Evolutionary conservation across 164 flowering plant genomes (phyloP).

Genomic region (Magnolia sinica): DNA sequence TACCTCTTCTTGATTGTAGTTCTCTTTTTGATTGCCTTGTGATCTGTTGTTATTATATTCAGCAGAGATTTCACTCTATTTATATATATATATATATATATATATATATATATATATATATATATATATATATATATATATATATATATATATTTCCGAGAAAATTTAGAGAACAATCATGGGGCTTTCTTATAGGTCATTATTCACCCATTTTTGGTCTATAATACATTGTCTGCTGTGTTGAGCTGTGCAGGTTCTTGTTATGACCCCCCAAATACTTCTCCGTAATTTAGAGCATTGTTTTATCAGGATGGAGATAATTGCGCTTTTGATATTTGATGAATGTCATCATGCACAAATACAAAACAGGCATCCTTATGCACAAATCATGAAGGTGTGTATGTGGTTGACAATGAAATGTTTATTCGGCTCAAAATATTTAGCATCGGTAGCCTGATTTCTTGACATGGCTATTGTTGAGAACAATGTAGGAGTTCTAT

Average conservation of each 20-base stretch:
- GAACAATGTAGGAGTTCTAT: conserved; percentile 56
- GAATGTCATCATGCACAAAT: conserved; percentile 98
- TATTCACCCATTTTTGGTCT: conserved; percentile 1
- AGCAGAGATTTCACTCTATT: background rate
- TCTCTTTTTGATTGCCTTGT: background rate
- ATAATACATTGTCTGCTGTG: conserved; percentile 8
- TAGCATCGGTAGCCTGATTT: background rate
- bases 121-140: too few relatives aligned
- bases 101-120: too few relatives aligned
- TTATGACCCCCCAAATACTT: conserved; percentile 90
- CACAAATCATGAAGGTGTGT: conserved; percentile 81
- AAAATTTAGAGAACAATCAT: background rate
- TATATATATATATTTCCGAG: too few relatives aligned
- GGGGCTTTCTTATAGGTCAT: background rate
- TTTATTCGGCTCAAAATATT: background rate
- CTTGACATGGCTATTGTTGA: background rate
- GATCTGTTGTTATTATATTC: background rate
- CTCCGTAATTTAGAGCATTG: conserved; percentile 70
- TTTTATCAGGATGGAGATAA: conserved; percentile 70
- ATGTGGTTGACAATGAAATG: background rate
- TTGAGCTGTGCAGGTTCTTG: conserved; percentile 68
- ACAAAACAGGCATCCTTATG: conserved; percentile 88
- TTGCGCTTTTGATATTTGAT: conserved; percentile 90
- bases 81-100: too few relatives aligned
- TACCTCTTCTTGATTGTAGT: background rate